A percentile compares a stretch with the other conserved stretches of the same genome.
These are phyloP conservation scores for Aquanectria penicillioides DNA, from an alignment of 2,329 filamentous ascomycete species.

Conservation along the genomic window DNA sequence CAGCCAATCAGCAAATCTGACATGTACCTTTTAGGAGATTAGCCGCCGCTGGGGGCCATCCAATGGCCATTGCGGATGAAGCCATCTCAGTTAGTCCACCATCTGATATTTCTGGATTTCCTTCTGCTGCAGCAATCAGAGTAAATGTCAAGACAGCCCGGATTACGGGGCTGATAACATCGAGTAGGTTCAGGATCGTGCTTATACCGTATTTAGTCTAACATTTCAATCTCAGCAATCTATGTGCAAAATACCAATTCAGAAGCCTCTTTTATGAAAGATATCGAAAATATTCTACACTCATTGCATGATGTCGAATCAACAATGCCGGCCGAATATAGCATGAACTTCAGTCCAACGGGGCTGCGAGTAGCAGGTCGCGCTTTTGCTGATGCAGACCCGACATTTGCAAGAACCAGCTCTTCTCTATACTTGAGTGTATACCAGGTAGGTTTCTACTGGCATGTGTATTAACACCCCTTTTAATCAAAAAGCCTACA, in stretches of 20 bases:
- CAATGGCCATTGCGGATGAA: conserved; percentile 22
- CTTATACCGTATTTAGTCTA: no score
- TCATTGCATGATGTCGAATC: conserved; percentile 25
- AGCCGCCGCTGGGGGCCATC: conserved; percentile 26
- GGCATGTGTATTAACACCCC: no score
- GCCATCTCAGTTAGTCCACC: conserved; percentile 23
- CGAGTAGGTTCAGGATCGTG: no score
- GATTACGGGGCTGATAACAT: conserved; percentile 27
- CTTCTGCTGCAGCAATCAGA: conserved; percentile 23
- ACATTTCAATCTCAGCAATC: conserved; percentile 10
- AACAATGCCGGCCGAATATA: conserved; percentile 23
- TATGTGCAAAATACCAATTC: conserved; percentile 24
- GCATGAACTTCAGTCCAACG: conserved; percentile 13
- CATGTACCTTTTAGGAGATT: conserved; percentile 18
- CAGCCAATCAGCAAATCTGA: background rate
- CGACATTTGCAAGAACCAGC: conserved; percentile 18
- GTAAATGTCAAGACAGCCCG: conserved; percentile 24
- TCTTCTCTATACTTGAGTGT: conserved; percentile 27
- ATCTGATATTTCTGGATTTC: conserved; percentile 19
- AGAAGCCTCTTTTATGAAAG: conserved; percentile 23
- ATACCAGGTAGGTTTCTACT: conserved; percentile 10
- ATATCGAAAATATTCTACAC: conserved; percentile 26
- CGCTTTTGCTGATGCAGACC: conserved; percentile 7
- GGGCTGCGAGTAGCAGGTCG: conserved; percentile 8
- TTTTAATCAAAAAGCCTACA: background rate